Base-by-base conservation (phyloP, 345 rosid genomes). In the Linum usitatissimum region DNA sequence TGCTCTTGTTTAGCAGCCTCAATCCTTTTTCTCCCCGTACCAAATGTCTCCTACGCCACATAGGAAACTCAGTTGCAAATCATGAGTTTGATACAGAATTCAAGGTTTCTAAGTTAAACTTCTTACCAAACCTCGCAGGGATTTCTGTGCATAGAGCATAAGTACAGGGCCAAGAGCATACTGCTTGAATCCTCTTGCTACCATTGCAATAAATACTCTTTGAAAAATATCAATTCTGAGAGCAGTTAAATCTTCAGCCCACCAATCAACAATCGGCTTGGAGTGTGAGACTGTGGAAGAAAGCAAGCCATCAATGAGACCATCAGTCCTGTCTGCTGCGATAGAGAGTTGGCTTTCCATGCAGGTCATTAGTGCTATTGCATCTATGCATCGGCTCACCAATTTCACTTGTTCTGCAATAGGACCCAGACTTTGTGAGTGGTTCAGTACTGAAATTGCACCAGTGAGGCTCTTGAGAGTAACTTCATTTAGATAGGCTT, bases 51-150 rank as follows among this genome's bases (percentile, higher is more conserved):
- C 98, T 92, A 83, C 81, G 68, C 53, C 55, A 66, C 49, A 55
- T 62, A 19, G 28, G n/a, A 66, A 59, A 51, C 9, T 17, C 45
- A 18, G 20, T 45, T 42, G 54, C 34, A 60, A 76, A 45, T 45
- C 51, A 45, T 13, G n/a, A n/a, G n/a, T n/a, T n/a, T 3, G 4
- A 1, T 45, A 2, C 14, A 45, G 64, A 36, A 51, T 28, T 23
- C 28, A 23, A 23, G 55, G 54, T 61, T 66, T 66, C 58, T 10
- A 55, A 74, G 28, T 38, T 69, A 56, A 59, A 71, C 69, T 34
- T 68, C 98, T 85, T 77, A 92, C 98, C 97, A 92, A 78, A 54
- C 97, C 97, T 75, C 99, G 83, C 21, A 92, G 90, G 55, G 96
- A 83, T 70, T 85, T 92, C 70, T 89, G 95, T 9, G 96, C 96